Conservation (phyloP, 352 stramenopile species). For the Globisporangium barbulae region DNA sequence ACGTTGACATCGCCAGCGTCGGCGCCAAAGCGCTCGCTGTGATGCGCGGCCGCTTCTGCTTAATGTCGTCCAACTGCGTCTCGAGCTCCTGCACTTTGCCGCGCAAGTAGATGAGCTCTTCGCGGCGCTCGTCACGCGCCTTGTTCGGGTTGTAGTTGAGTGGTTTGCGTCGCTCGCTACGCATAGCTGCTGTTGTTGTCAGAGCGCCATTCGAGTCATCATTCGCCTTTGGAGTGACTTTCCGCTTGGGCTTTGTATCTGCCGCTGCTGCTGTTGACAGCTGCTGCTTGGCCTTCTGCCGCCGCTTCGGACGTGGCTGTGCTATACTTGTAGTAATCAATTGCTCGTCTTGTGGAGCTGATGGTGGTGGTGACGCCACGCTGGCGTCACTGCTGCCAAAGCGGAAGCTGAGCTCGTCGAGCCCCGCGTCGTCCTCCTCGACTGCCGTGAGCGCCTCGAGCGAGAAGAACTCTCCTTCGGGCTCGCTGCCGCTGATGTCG, state of each 20-base stretch:
- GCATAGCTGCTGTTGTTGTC: not conserved
- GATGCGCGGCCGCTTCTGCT: conserved; percentile 1
- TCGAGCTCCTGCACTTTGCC: conserved; percentile 39
- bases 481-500: not conserved
- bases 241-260: not conserved
- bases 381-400: conserved; percentile 4
- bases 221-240: not conserved
- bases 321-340: not conserved
- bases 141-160: conserved; percentile 44
- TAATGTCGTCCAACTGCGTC: conserved; percentile 20
- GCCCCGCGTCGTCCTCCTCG: not conserved
- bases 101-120: conserved; percentile 41
- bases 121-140: conserved; percentile 35
- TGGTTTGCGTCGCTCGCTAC: conserved; percentile 11
- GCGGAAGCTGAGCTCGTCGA: conserved; percentile 2
- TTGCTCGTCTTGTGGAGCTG: not conserved
- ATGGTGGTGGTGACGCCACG: not conserved
- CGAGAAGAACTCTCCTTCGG: not conserved
- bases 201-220: not conserved
- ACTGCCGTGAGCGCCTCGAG: conserved; percentile 1
- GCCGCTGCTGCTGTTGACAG: not conserved
- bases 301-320: not conserved
- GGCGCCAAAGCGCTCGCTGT: not conserved
- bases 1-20: not conserved
- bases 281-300: not conserved